Conservation (phyloP, 441 rosid species). For the Sinapis alba region DNA sequence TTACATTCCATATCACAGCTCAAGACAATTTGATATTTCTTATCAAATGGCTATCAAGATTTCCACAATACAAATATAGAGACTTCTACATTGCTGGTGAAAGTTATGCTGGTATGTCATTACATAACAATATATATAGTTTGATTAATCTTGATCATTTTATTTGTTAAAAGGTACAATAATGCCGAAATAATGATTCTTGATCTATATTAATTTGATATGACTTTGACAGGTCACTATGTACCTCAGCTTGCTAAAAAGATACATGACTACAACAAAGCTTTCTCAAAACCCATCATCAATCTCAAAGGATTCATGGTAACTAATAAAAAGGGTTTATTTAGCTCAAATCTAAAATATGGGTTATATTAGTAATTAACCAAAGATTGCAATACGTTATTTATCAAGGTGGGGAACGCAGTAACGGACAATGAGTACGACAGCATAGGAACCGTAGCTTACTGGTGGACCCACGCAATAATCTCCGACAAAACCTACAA, state of each 20-base stretch:
- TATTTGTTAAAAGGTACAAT: neutral
- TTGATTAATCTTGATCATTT: neutral
- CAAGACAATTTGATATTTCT: slow-evolving; percentile 69
- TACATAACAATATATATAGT: neutral
- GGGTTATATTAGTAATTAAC: neutral
- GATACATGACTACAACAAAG: slow-evolving; percentile 63
- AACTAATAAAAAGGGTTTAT: slow-evolving; percentile 1
- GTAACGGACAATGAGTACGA: slow-evolving; percentile 70
- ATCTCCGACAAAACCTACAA: slow-evolving; percentile 70
- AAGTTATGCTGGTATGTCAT: slow-evolving; percentile 73
- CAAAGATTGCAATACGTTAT: neutral
- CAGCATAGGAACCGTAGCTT: slow-evolving; percentile 68
- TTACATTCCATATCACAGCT: slow-evolving; percentile 46
- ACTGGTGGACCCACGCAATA: slow-evolving; percentile 85
- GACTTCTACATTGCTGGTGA: slow-evolving; percentile 82
- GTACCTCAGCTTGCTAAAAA: slow-evolving; percentile 90
- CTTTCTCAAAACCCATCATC: slow-evolving; percentile 47
- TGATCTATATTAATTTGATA: neutral
- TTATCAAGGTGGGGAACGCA: slow-evolving; percentile 73
- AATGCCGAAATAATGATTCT: neutral
- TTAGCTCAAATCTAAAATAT: neutral
- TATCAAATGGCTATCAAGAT: slow-evolving; percentile 74
- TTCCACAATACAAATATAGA: slow-evolving; percentile 72
- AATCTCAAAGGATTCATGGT: slow-evolving; percentile 90
- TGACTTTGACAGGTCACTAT: slow-evolving; percentile 64